Base-by-base conservation (phyloP, 208 protist genomes). In the Vickermania spadyakhi region DNA sequence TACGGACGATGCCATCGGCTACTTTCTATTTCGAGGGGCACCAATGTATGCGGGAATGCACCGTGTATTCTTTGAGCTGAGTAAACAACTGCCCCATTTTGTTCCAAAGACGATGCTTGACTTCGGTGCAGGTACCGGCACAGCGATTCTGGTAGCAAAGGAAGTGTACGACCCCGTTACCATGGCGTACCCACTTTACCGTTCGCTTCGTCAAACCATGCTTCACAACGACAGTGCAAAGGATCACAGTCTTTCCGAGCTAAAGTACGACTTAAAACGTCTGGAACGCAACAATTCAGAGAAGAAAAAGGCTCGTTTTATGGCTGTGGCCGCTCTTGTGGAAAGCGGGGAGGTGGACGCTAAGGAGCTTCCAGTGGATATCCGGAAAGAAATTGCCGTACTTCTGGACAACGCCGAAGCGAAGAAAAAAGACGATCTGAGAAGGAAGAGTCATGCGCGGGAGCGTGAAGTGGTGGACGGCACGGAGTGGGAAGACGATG, bases 41-140 rank as follows among this genome's bases (percentile, higher is more conserved):
- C 81, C 83, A 57, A 91, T 94, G 84, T 94, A 94, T 73, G 78
- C 87, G 7, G 87, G 78, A 45, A 86, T 90, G 79, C 84, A 94
- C 64, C 87, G 87, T 52, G 79, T 91, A 14, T 83, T 89, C 30
- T 91, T 91, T 64, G 87, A 94, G 60, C 68, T 94, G 26, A 86
- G 80, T 58, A 94, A 94, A 68, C 78, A 82, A 67, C 64, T 94
- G 50, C 87, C 87, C 49, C 81, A 89, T 62, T 94, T 94, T 60
- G 81, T 90, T 55, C 87, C 87, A 18, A 89, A 87, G 60, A 89
- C 79, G 11, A 88, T 94, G 81, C 65, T 94, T 5, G 87, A 94
- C 75, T 94, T 91, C 56, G 87, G 87, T 18, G 69, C 84, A 31
- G 87, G 87, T 65, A 94, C 87, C 28, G 87, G 87, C 14, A 89